Evolutionary conservation across 768 basidiomycete genomes (phyloP).

Genomic region (Strobilomyces echinocephalus): DNA sequence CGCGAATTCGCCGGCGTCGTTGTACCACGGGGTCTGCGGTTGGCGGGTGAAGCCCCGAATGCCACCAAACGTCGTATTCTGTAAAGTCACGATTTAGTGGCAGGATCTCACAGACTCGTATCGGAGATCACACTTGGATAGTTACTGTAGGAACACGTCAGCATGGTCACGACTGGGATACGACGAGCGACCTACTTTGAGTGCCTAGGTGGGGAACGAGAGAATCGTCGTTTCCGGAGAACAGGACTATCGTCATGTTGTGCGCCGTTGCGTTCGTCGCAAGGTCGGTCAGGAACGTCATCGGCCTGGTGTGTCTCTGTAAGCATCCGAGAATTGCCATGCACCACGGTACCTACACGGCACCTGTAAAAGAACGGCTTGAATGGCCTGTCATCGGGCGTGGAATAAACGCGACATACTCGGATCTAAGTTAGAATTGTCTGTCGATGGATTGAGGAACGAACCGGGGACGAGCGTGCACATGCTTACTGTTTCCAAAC

Average conservation of each 20-base stretch:
- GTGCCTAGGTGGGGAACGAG: conserved; percentile 60
- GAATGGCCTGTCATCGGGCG: neutral
- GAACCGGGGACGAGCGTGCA: no score
- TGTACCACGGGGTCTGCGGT: conserved; percentile 65
- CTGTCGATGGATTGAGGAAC: conserved; percentile 12
- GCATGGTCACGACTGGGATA: neutral
- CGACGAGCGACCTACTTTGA: conserved; percentile 41
- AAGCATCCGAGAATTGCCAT: neutral
- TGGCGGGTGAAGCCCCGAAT: conserved; percentile 67
- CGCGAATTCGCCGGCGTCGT: conserved; percentile 53
- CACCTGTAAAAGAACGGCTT: conserved; percentile 20
- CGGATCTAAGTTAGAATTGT: conserved; percentile 23
- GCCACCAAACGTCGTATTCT: conserved; percentile 80
- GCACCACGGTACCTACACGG: conserved; percentile 26
- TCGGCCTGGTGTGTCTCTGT: conserved; percentile 40
- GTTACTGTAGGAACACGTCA: conserved; percentile 37
- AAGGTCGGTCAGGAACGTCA: conserved; percentile 60
- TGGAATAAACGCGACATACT: conserved; percentile 24
- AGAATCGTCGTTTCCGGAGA: conserved; percentile 66
- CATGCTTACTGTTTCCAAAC: conserved; percentile 29
- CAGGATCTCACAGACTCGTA: neutral
- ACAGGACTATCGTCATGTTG: conserved; percentile 51
- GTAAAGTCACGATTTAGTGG: neutral
- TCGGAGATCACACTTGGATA: conserved; percentile 43
- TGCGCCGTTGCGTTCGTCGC: conserved; percentile 57